Percentiles rank a stretch among this genome's conserved stretches.
Evolutionary conservation across 495 filamentous ascomycete genomes (phyloP).

Genomic region (Penicillium samsonianum): DNA sequence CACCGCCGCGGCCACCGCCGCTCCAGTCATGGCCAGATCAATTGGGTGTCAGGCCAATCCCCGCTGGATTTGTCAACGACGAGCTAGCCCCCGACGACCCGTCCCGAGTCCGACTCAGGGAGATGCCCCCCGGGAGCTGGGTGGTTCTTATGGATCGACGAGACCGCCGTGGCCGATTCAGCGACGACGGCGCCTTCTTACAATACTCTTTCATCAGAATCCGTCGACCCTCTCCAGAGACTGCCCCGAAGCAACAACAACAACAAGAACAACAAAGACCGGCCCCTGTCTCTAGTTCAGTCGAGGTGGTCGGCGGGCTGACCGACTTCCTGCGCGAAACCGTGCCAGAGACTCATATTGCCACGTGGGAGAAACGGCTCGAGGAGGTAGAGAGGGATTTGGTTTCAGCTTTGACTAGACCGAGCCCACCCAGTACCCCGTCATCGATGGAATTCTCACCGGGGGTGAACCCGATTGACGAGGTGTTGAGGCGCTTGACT

Average conservation of each 20-base stretch:
- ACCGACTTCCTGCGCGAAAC: constrained; percentile 18
- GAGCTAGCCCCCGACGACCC: neutral
- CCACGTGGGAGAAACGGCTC: constrained; percentile 16
- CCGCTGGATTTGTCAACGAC: constrained; percentile 13
- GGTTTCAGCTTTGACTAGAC: neutral
- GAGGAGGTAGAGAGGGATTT: constrained; percentile 13
- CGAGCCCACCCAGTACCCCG: constrained; percentile 1
- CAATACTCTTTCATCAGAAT: constrained; percentile 21
- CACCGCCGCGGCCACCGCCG: no score
- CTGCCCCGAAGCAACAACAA: constrained; percentile 3
- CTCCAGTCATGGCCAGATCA: neutral
- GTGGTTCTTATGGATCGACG: constrained; percentile 19
- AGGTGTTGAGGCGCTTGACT: neutral
- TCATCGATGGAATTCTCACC: neutral
- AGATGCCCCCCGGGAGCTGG: constrained; percentile 21
- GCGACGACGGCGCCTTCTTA: constrained; percentile 11
- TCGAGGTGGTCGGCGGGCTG: constrained; percentile 21
- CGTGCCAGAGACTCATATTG: constrained; percentile 28
- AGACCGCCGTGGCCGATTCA: neutral
- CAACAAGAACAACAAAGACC: no score
- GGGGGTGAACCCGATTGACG: neutral
- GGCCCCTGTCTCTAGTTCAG: neutral
- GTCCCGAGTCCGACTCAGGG: constrained; percentile 17
- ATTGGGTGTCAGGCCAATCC: constrained; percentile 16
- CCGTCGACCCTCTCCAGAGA: neutral